Evolutionary conservation across 2,329 filamentous ascomycete species (phyloP).

Genomic region (Fusarium temperatum): DNA sequence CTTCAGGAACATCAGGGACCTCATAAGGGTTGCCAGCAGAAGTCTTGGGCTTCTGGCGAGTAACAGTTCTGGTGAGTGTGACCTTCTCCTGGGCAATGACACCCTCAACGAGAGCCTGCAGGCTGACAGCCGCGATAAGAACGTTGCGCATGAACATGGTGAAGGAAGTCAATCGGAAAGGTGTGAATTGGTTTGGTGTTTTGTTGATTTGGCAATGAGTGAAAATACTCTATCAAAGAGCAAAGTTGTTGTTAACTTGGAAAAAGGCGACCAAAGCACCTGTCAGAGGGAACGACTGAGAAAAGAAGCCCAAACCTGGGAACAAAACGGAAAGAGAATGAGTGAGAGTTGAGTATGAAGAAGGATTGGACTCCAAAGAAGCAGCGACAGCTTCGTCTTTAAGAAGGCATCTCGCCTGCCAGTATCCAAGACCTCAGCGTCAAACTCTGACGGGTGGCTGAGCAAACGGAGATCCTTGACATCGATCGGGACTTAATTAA

Average conservation of each 20-base stretch:
- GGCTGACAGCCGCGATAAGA: constrained; percentile 37
- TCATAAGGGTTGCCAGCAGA: constrained; percentile 10
- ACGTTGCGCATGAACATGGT: constrained; percentile 39
- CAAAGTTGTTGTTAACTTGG: constrained; percentile 25
- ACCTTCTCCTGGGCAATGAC: constrained; percentile 35
- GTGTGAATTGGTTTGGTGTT: constrained; percentile 15
- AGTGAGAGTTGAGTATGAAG: constrained; percentile 31
- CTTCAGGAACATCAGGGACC: constrained; percentile 16
- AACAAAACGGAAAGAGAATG: constrained; percentile 36
- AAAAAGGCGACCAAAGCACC: constrained; percentile 42
- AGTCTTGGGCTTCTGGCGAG: constrained; percentile 20
- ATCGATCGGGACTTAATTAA: constrained; percentile 39
- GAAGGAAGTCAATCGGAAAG: constrained; percentile 12
- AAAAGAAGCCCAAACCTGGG: constrained; percentile 37
- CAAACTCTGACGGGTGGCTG: constrained; percentile 22
- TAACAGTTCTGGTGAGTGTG: constrained; percentile 24
- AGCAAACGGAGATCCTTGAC: constrained; percentile 30
- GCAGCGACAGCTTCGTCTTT: constrained; percentile 32
- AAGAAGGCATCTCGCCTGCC: constrained; percentile 12
- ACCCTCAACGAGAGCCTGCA: constrained; percentile 32
- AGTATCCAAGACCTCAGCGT: constrained; percentile 13
- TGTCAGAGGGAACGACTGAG: constrained; percentile 40
- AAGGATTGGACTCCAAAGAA: constrained; percentile 13
- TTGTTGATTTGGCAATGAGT: constrained; percentile 37
- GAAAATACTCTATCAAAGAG: constrained; percentile 44